Base-by-base conservation (phyloP, 495 filamentous ascomycete genomes). In the Podospora anserina region DNA sequence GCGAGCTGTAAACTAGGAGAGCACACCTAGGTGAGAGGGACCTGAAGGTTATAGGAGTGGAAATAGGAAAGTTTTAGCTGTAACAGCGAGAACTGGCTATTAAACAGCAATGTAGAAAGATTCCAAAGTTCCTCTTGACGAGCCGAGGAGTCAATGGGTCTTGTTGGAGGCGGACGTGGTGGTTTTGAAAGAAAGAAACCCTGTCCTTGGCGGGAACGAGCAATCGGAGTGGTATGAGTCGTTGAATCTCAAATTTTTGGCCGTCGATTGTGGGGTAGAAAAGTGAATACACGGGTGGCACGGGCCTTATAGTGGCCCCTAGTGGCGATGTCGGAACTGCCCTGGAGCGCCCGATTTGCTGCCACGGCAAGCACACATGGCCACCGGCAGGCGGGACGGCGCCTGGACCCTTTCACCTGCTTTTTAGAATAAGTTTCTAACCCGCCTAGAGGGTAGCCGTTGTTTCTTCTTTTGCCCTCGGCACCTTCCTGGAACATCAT, bases 201-300 rank as follows among this genome's bases (percentile, higher is more conserved):
- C 62, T 63, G 64, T 65, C 57, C 64, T 66, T 65, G 67, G 69
- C 65, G 69, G 61, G 68, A 44, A 61, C 60, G 63, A 68, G 56
- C 66, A 57, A 59, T 30, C 23, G 61, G 61, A 67, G 60, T 49
- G 61, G 64, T 70, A 64, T 76, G 74, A 74, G 69, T 75, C 71
- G 68, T 55, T 49, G 56, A 67, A 44, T 28, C 61, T 63, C 56
- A 69, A 72, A 70, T 65, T 68, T 72, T 69, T 63, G 66, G 56
- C 58, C 34, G 3, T 56, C 3, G 73, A 76, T 61, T 79, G 78
- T 79, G 78, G 78, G 76, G 78, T 79, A 67, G 16, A 30, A 30
- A 1, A 58, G 27, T 7, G 60, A 58, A 9, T 59, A 16, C n/a
- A 20, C 30, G 32, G 34, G 11, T 60, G 49, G 74, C 74, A 76